Evolutionary conservation across 1,284 basidiomycete genomes (phyloP).

Genomic region (Somion occarium): DNA sequence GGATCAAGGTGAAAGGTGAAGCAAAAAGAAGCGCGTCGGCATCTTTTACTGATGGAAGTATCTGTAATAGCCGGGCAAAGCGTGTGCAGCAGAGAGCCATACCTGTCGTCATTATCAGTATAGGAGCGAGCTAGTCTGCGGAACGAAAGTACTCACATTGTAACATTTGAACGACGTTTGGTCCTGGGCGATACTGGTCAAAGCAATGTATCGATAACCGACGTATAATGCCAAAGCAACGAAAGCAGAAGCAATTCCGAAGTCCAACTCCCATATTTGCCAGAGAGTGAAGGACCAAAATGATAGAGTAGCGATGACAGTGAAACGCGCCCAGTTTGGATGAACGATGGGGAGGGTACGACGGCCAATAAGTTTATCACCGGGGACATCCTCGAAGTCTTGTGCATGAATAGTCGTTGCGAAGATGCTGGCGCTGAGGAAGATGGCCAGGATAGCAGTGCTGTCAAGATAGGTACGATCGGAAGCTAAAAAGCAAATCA

Average conservation of each 20-base stretch:
- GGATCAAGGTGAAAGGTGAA: not conserved
- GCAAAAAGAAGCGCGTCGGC: not conserved
- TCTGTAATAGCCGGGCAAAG: slow-evolving; percentile 11
- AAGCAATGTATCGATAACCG: slow-evolving; percentile 12
- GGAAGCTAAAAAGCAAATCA: not conserved
- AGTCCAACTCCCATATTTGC: slow-evolving; percentile 10
- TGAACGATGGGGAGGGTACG: slow-evolving; percentile 27
- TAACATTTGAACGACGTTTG: slow-evolving; percentile 19
- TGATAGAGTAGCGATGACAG: slow-evolving; percentile 11
- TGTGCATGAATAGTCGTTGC: slow-evolving; percentile 29
- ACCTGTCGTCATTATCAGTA: slow-evolving; percentile 6
- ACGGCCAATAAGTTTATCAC: slow-evolving; percentile 25
- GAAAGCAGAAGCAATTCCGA: not conserved
- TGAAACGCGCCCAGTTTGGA: slow-evolving; percentile 19
- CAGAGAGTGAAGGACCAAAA: slow-evolving; percentile 15
- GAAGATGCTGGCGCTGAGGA: slow-evolving; percentile 17
- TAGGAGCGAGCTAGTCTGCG: not conserved
- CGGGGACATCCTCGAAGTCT: slow-evolving; percentile 30
- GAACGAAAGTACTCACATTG: slow-evolving; percentile 11
- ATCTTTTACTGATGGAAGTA: slow-evolving; percentile 2
- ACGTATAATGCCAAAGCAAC: slow-evolving; percentile 9
- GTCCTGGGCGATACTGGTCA: slow-evolving; percentile 10
- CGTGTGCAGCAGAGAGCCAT: slow-evolving; percentile 15
- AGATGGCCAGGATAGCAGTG: slow-evolving; percentile 3
- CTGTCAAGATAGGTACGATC: slow-evolving; percentile 1